Evolutionary conservation across 2,329 filamentous ascomycete species (phyloP).

Genomic region (Penicillium sp.): DNA sequence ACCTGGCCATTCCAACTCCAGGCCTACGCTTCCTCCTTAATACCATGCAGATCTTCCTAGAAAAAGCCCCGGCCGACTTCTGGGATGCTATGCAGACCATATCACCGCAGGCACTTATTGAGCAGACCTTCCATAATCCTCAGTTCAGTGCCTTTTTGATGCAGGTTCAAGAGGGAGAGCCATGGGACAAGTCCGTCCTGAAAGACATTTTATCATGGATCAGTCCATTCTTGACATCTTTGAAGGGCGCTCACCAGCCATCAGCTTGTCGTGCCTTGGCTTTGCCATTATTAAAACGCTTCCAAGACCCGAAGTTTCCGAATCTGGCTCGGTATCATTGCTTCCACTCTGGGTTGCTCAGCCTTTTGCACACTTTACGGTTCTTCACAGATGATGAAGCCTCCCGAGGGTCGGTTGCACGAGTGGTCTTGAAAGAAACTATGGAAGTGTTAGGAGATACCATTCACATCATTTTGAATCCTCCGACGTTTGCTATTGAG

Average conservation of each 20-base stretch:
- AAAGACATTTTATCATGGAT: constrained; percentile 73
- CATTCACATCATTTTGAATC: constrained; percentile 59
- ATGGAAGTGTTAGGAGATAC: constrained; percentile 48
- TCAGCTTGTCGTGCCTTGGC: constrained; percentile 79
- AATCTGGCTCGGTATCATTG: constrained; percentile 47
- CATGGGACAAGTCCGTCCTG: constrained; percentile 56
- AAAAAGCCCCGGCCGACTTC: constrained; percentile 75
- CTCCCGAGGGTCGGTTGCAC: constrained; percentile 46
- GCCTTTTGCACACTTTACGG: constrained; percentile 47
- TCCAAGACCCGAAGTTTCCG: constrained; percentile 43
- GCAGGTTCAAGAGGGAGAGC: constrained; percentile 54
- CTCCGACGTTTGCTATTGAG: constrained; percentile 50
- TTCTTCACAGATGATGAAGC: constrained; percentile 50
- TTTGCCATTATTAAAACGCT: constrained; percentile 67
- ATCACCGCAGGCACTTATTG: constrained; percentile 75
- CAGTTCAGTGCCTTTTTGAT: constrained; percentile 59
- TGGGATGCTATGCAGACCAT: constrained; percentile 87
- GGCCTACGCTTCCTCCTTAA: constrained; percentile 69
- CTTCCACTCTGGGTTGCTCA: constrained; percentile 46
- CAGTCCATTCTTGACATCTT: constrained; percentile 71
- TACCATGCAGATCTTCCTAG: constrained; percentile 68
- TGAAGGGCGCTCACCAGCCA: constrained; percentile 72
- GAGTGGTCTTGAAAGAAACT: constrained; percentile 50
- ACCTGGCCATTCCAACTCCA: constrained; percentile 62
- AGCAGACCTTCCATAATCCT: constrained; percentile 75